Percentiles rank a stretch among this genome's conserved stretches.
phyloP scores from a whole-genome alignment of 805 yeast genomes.

The Wickerhamomyces strasburgensis region DNA sequence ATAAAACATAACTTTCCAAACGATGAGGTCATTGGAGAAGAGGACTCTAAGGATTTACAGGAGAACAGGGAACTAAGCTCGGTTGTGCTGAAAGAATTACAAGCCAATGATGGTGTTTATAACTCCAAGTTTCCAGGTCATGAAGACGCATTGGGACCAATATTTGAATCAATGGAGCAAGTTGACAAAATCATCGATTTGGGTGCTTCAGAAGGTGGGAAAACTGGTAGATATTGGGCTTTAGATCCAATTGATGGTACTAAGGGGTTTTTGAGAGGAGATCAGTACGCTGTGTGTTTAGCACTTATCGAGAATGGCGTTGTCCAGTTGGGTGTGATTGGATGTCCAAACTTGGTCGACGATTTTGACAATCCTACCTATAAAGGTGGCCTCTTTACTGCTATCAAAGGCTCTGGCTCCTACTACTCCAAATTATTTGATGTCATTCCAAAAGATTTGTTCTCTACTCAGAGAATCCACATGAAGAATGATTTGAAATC shows the following conservation, averaged over 20 bases:
- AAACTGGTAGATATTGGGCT: conserved; percentile 87
- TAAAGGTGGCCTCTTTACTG: conserved; percentile 73
- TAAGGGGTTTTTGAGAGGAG: conserved; percentile 91
- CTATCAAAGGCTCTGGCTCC: conserved; percentile 65
- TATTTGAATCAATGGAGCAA: conserved; percentile 38
- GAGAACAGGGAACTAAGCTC: conserved; percentile 43
- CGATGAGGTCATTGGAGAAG: conserved; percentile 93
- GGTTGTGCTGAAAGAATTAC: conserved; percentile 56
- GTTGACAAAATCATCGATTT: conserved; percentile 66
- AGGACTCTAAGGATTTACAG: conserved; percentile 67
- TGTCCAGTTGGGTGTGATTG: conserved; percentile 87
- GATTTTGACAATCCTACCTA: conserved; percentile 28
- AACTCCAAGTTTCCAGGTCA: conserved; percentile 19
- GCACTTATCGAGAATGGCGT: conserved; percentile 83
- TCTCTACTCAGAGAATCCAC: conserved; percentile 30
- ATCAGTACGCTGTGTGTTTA: conserved; percentile 93
- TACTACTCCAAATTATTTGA: conserved; percentile 36
- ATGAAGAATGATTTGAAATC: conserved; percentile 46
- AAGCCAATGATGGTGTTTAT: conserved; percentile 46
- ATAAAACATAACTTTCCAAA: conserved; percentile 71
- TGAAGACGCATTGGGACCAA: conserved; percentile 29
- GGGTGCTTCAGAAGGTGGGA: conserved; percentile 80
- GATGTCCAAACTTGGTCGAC: conserved; percentile 85
- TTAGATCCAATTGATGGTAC: conserved; percentile 98
- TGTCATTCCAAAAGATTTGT: conserved; percentile 33